Conservation (phyloP, 257 asterid genomes). For the Solanum chmielewskii region DNA sequence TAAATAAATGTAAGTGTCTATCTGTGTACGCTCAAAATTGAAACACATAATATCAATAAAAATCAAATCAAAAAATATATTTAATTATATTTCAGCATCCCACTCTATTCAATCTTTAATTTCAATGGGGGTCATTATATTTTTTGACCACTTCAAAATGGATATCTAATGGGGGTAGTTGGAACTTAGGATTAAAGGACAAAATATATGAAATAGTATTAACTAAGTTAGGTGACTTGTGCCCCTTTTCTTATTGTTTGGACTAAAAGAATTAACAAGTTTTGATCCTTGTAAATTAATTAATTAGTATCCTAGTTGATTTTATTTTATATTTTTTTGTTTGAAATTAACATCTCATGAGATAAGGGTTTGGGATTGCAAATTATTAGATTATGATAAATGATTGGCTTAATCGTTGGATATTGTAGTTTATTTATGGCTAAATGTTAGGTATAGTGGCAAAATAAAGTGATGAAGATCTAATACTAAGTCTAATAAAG, state of each 20-base stretch:
- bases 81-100: no score
- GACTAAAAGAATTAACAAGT: neutral
- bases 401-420: neutral
- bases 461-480: neutral
- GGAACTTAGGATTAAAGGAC: neutral
- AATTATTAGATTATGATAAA: neutral
- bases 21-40: rapidly evolving
- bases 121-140: neutral
- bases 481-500: neutral
- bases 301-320: neutral
- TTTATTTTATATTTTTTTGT: neutral
- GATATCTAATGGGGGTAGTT: neutral
- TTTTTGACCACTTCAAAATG: neutral
- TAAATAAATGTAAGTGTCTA: no score
- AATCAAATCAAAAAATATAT: no score
- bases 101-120: neutral
- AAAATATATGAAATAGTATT: neutral
- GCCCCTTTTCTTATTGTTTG: neutral
- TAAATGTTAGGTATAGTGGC: neutral
- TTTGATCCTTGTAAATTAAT: neutral
- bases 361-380: neutral
- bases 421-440: neutral
- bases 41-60: rapidly evolving
- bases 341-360: neutral
- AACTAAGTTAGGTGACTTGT: neutral